These are phyloP conservation scores for Hymenoscyphus fructigenus DNA, from an alignment of 2,329 filamentous ascomycete species.

Conservation along the genomic window DNA sequence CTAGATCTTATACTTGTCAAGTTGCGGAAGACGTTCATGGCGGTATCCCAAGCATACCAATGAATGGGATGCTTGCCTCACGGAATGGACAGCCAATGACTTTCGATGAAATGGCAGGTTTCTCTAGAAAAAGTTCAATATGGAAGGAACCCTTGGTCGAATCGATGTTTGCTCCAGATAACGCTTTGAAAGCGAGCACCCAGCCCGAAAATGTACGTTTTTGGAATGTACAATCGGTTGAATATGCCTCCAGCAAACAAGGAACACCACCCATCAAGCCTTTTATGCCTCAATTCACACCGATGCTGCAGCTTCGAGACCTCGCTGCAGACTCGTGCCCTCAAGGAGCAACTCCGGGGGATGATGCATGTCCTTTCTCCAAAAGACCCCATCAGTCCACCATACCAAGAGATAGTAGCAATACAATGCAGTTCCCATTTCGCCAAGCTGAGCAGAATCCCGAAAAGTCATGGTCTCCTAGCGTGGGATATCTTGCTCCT, in stretches of 20 bases:
- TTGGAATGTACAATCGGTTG: neutral
- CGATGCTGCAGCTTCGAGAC: neutral
- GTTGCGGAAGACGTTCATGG: neutral
- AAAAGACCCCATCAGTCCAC: neutral
- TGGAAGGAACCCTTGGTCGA: neutral
- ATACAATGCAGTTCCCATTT: slow-evolving; percentile 18
- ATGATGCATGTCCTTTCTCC: neutral
- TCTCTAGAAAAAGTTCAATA: neutral
- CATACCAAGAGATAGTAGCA: neutral
- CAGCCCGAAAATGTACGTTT: neutral
- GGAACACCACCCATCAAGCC: neutral
- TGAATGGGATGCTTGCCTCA: slow-evolving; percentile 21
- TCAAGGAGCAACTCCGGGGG: neutral
- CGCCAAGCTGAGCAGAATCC: slow-evolving; percentile 9
- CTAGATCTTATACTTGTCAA: neutral
- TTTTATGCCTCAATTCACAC: neutral
- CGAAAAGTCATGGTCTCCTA: neutral
- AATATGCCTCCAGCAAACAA: neutral
- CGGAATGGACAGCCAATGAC: slow-evolving; percentile 24
- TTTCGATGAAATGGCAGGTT: slow-evolving; percentile 18
- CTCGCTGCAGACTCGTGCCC: neutral
- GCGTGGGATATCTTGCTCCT: neutral
- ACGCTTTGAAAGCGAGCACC: neutral
- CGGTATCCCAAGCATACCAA: slow-evolving; percentile 15
- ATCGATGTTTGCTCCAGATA: neutral